Conservation (phyloP, 2,329 filamentous ascomycete genomes). For the Neonectria coccinea region DNA sequence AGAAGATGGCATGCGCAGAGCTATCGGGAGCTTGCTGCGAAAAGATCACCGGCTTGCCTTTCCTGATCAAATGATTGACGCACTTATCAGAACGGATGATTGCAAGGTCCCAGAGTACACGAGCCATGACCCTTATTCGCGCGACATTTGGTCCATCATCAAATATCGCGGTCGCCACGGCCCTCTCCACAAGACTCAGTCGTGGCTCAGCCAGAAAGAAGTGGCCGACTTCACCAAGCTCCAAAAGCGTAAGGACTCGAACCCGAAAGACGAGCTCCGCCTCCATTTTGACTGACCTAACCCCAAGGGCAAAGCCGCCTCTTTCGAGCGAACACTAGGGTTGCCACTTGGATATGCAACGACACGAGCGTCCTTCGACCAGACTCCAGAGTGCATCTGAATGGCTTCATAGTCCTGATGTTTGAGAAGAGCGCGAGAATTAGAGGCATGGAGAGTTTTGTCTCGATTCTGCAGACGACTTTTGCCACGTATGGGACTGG, state of each 20-base stretch:
- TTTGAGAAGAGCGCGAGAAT: conserved; percentile 9
- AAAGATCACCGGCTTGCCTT: not conserved
- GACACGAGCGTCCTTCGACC: not conserved
- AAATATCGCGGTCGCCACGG: conserved; percentile 12
- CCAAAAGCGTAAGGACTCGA: not conserved
- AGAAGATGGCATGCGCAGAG: not conserved
- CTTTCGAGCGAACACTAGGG: conserved; percentile 10
- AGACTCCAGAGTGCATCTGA: not conserved
- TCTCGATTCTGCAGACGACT: not conserved
- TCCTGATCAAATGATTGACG: conserved; percentile 1
- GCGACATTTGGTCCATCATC: conserved; percentile 25
- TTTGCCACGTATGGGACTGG: not conserved
- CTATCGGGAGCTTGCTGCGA: not conserved
- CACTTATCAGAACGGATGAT: not conserved
- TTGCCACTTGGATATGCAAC: conserved; percentile 20
- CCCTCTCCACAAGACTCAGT: not conserved
- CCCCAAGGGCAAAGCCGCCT: conserved; percentile 3
- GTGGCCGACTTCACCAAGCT: not conserved
- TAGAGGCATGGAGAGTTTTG: not conserved
- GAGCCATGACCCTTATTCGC: not conserved
- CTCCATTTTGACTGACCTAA: not conserved
- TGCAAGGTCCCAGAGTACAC: conserved; percentile 12
- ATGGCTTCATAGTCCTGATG: conserved; percentile 12
- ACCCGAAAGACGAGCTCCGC: too few relatives aligned
- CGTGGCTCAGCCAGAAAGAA: not conserved